Conservation (phyloP, 306 rosid genomes). For the Rubus parviflorus region DNA sequence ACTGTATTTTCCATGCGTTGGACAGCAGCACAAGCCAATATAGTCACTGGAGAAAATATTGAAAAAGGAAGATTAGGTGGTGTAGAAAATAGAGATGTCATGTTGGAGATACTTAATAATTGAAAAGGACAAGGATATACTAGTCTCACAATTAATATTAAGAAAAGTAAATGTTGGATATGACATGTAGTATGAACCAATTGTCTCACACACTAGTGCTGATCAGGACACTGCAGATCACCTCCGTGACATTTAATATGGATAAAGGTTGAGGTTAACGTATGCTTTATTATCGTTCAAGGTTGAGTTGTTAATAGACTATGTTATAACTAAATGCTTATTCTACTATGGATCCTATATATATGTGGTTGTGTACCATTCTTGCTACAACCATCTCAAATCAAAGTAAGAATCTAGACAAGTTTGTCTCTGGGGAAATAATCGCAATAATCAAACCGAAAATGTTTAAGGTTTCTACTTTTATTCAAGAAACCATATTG, state of each 20-base stretch:
- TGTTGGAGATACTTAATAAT: neutral
- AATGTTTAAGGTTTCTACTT: constrained; percentile 33
- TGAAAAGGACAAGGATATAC: neutral
- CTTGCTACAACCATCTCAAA: constrained; percentile 21
- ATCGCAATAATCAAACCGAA: constrained; percentile 19
- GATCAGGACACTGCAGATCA: constrained; percentile 20
- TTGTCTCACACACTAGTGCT: constrained; percentile 13
- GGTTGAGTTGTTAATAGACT: constrained; percentile 11
- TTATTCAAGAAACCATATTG: constrained; percentile 30
- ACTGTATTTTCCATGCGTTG: constrained; percentile 22
- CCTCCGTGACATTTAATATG: constrained; percentile 9
- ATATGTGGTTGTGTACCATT: neutral
- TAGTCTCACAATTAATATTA: neutral
- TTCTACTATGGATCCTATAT: constrained; percentile 9
- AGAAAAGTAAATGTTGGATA: neutral
- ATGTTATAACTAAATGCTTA: neutral
- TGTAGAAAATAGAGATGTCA: constrained; percentile 37
- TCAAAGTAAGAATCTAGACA: constrained; percentile 28
- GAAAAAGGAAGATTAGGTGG: constrained; percentile 26
- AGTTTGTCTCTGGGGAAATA: constrained; percentile 22
- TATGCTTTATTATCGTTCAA: neutral
- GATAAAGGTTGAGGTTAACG: neutral
- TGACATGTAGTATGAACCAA: constrained; percentile 15
- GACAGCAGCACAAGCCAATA: neutral
- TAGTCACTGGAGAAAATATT: neutral